Conservation (phyloP, 257 asterid genomes). For the Solanum virginianum region DNA sequence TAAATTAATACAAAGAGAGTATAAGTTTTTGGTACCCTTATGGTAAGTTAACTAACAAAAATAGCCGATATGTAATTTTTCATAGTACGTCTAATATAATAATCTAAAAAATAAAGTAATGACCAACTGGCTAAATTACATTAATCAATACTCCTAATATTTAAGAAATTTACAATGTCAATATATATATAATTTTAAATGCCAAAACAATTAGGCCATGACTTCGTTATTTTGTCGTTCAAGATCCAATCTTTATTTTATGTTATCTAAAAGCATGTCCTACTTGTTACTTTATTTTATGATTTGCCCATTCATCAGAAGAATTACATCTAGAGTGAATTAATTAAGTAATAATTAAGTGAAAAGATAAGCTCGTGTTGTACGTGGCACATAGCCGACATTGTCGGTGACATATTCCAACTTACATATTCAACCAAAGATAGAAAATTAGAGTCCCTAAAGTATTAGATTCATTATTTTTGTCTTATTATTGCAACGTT, state of each 20-base stretch:
- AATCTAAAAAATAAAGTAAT: neutral
- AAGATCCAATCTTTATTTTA: neutral
- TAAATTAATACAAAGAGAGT: too few species aligned
- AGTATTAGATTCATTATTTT: neutral
- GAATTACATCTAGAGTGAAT: neutral
- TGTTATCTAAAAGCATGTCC: neutral
- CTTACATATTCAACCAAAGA: neutral
- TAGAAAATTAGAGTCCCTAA: neutral
- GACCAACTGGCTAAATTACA: neutral
- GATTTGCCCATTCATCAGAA: neutral
- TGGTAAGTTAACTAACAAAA: neutral
- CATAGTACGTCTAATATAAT: neutral
- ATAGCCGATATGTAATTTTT: neutral
- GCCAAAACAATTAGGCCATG: neutral
- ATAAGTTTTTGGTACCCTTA: neutral
- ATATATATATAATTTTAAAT: neutral
- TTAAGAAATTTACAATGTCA: neutral
- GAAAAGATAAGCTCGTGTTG: neutral
- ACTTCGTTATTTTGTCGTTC: neutral
- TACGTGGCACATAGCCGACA: neutral
- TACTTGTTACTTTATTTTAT: neutral
- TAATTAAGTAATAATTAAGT: neutral
- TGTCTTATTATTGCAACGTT: neutral
- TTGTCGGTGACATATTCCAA: neutral
- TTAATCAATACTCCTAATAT: neutral